Percentiles rank a stretch among this genome's conserved stretches.
Conservation (phyloP, 768 basidiomycete genomes). For the Termitomyces sp. region DNA sequence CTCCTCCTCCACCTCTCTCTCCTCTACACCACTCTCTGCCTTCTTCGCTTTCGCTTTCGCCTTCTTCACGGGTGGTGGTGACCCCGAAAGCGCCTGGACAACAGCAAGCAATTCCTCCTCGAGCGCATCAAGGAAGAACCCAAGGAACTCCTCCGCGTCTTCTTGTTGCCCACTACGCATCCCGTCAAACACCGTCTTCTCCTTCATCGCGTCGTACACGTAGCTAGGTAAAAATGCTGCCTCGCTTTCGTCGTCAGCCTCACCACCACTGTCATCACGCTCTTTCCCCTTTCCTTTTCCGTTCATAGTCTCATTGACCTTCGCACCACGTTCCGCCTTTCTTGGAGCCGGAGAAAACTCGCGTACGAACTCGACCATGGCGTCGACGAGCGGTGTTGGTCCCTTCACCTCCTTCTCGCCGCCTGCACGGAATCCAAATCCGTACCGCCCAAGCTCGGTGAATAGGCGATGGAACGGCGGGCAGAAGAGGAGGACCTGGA, state of each 20-base stretch:
- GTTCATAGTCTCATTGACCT: conserved; percentile 46
- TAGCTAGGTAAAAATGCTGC: conserved; percentile 83
- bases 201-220: conserved; percentile 91
- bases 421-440: conserved; percentile 27
- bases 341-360: conserved; percentile 55
- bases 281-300: conserved; percentile 28
- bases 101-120: conserved; percentile 86
- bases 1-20: conserved; percentile 27
- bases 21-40: conserved; percentile 33
- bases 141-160: conserved; percentile 98
- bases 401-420: conserved; percentile 27
- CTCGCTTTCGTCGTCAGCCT: conserved; percentile 48
- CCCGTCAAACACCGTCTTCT: conserved; percentile 88
- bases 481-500: conserved; percentile 89
- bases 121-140: conserved; percentile 91
- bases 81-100: conserved; percentile 44
- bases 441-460: conserved; percentile 59
- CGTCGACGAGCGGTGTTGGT: conserved; percentile 59
- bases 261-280: conserved; percentile 28
- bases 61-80: conserved; percentile 33
- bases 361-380: conserved; percentile 70
- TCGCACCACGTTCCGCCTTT: conserved; percentile 25
- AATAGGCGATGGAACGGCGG: conserved; percentile 84
- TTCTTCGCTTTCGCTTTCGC: conserved; percentile 34
- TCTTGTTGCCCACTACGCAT: conserved; percentile 97